Conservation (phyloP, 208 protist species). For the Leishmania amazonensis region DNA sequence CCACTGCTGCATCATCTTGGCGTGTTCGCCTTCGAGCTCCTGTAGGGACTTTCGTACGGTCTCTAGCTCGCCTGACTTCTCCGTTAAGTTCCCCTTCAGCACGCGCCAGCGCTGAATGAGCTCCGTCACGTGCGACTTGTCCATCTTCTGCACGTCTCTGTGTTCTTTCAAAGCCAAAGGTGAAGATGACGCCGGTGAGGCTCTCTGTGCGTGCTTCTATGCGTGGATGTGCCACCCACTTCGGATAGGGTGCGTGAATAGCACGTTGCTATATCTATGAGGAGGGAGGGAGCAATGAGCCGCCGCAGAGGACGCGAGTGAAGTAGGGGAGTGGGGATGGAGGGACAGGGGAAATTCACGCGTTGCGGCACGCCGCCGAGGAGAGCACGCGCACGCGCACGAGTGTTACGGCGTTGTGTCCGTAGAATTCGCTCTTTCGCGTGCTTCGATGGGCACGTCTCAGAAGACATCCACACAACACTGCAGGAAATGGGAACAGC, state of each 20-base stretch:
- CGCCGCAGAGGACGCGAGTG: not conserved
- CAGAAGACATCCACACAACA: not conserved
- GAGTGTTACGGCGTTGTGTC: not conserved
- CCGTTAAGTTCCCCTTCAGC: slow-evolving; percentile 55
- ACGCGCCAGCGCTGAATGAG: slow-evolving; percentile 75
- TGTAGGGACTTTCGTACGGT: slow-evolving; percentile 38
- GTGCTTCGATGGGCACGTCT: not conserved
- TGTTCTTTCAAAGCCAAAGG: not conserved
- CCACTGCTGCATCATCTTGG: slow-evolving; percentile 69
- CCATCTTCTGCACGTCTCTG: slow-evolving; percentile 17
- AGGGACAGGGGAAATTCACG: not conserved
- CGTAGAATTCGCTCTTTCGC: not conserved
- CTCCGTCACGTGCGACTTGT: slow-evolving; percentile 57
- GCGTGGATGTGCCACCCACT: not conserved
- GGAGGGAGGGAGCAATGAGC: not conserved
- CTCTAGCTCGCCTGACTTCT: slow-evolving; percentile 61
- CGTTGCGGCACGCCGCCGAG: not conserved
- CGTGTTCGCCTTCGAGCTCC: slow-evolving; percentile 53
- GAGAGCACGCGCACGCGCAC: not conserved
- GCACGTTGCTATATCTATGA: not conserved
- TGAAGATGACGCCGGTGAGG: not conserved
- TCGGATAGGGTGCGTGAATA: not conserved
- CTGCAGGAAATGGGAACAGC: not conserved
- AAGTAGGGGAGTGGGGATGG: not conserved
- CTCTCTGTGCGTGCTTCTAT: not conserved